Base-by-base conservation (phyloP, 768 basidiomycete species). In the Podaxis mareebaensis region DNA sequence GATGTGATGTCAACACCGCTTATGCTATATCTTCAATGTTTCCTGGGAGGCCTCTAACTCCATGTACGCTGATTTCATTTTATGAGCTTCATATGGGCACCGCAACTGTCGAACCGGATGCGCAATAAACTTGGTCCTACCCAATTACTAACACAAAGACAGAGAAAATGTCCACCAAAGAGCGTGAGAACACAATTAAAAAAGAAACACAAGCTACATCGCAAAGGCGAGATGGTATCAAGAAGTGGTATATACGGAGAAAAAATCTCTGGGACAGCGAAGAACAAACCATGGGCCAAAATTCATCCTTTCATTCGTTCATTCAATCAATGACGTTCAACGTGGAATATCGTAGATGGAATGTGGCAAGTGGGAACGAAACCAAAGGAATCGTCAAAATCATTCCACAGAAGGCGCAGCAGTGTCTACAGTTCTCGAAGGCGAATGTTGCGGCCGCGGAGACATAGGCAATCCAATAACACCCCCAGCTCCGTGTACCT, bases 391-490 rank as follows among this genome's bases (percentile, higher is more conserved):
- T 58, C 22, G 36, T 60, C 38, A 48, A 58, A 49, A 58, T 72
- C 70, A 70, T 56, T 68, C 67, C 60, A 68, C 60, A 67, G 53
- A 66, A 64, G 66, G 57, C 62, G 66, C 36, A 56, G 57, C 58
- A 28, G 67, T 65, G 55, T 67, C 67, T 20, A 75, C 73, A 49
- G 68, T 51, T 57, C 72, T 71, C 62, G 76, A 72, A n/a, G 82
- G 81, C 7, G 81, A 80, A 40, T 68, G 69, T n/a, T 74, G 69
- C 20, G 81, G 83, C 59, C 83, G 78, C 54, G 84, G 83, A 33
- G 83, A 85, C 42, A 76, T 64, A 1, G 89, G 88, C n/a, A 91
- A 76, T 11, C 88, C 88, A 28, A 86, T 78, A 74, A 38, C 17
- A 49, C 40, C 55, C 12, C 57, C 57, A 59, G 48, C 20, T 7